A percentile compares a stretch with the other conserved stretches of the same genome.
phyloP scores from a whole-genome alignment of 805 yeast genomes.

The Saccharomycopsis microspora region DNA sequence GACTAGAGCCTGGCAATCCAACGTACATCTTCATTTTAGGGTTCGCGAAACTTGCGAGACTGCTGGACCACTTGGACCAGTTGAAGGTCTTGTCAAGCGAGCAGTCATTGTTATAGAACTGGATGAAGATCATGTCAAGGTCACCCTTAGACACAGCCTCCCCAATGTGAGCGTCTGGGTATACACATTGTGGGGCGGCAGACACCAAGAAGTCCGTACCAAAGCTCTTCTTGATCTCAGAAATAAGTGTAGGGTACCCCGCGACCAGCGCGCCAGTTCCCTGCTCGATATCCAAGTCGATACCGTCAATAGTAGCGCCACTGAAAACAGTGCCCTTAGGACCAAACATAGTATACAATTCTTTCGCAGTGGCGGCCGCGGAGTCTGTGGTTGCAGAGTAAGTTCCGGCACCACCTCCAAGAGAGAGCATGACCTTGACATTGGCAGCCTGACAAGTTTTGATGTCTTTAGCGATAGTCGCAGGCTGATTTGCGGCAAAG shows the following conservation, averaged over 20 bases:
- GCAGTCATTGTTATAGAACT: conserved; percentile 64
- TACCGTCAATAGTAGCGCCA: conserved; percentile 57
- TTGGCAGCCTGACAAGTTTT: conserved; percentile 7
- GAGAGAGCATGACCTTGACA: conserved; percentile 11
- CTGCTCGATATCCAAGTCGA: conserved; percentile 55
- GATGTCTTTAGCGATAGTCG: conserved; percentile 9
- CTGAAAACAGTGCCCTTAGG: conserved; percentile 27
- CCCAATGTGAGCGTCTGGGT: conserved; percentile 35
- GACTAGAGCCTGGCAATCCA: conserved; percentile 32
- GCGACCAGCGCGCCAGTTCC: conserved; percentile 28
- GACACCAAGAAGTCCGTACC: conserved; percentile 45
- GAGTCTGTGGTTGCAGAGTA: not conserved
- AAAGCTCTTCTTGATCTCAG: conserved; percentile 17
- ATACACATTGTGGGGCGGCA: conserved; percentile 60
- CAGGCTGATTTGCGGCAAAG: conserved; percentile 26
- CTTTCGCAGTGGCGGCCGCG: conserved; percentile 3
- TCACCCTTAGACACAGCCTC: conserved; percentile 24
- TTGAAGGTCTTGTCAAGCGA: conserved; percentile 39
- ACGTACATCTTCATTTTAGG: conserved; percentile 49
- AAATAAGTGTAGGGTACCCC: conserved; percentile 43
- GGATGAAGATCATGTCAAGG: conserved; percentile 49
- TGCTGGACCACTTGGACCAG: conserved; percentile 63
- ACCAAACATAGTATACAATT: conserved; percentile 6
- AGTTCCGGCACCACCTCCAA: conserved; percentile 6
- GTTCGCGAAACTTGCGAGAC: conserved; percentile 55